A percentile compares a stretch with the other conserved stretches of the same genome.
phyloP scores from a whole-genome alignment of 1,284 basidiomycete genomes.

The Wolfiporia cocos region DNA sequence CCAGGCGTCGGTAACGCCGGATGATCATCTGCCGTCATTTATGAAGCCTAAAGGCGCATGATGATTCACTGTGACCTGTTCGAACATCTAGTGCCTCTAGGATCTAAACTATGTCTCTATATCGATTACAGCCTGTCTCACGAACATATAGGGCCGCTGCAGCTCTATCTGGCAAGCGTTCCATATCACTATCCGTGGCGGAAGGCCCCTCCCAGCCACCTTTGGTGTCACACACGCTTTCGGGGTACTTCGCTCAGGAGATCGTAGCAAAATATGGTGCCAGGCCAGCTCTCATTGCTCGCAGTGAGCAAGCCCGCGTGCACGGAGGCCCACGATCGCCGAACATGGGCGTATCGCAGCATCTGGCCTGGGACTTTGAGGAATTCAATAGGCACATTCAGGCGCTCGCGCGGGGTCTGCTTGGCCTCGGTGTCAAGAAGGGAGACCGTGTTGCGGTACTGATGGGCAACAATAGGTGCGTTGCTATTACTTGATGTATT shows the following conservation, averaged over 20 bases:
- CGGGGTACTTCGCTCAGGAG: conserved; percentile 53
- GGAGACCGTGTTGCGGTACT: conserved; percentile 79
- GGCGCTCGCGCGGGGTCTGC: conserved; percentile 65
- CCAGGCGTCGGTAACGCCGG: no score
- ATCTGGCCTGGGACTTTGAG: conserved; percentile 70
- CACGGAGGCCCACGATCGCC: conserved; percentile 53
- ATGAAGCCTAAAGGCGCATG: no score
- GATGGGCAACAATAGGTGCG: conserved; percentile 78
- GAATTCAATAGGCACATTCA: conserved; percentile 66
- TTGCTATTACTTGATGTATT: neutral
- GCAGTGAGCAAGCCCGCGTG: conserved; percentile 48
- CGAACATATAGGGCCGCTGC: neutral
- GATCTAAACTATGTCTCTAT: no score
- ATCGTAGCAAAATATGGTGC: conserved; percentile 45
- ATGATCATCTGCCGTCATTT: no score
- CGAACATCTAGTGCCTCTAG: no score
- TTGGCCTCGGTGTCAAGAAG: conserved; percentile 64
- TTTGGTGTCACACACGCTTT: conserved; percentile 55
- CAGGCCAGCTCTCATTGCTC: conserved; percentile 62
- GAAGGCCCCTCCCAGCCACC: conserved; percentile 57
- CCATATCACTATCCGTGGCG: conserved; percentile 39
- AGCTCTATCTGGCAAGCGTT: neutral
- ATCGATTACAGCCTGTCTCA: no score
- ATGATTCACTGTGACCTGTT: no score
- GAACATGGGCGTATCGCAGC: conserved; percentile 40